phyloP scores from a whole-genome alignment of 129 eudicot species.

The Pulicaria dysenterica region DNA sequence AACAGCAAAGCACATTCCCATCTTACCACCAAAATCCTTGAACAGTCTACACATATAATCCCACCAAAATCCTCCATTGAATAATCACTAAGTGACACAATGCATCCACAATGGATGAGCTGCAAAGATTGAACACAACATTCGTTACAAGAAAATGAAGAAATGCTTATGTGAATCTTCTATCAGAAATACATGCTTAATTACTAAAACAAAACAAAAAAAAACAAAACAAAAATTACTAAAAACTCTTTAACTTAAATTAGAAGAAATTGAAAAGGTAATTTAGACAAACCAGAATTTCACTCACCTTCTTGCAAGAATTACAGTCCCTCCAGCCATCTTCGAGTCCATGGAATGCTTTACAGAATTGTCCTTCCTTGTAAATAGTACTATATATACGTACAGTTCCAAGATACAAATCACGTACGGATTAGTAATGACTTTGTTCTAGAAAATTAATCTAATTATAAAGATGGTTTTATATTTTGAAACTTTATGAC shows the following conservation, averaged over 20 bases:
- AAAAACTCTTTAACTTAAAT: no score
- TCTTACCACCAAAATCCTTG: constrained; percentile 44
- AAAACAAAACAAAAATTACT: no score
- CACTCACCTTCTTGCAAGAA: constrained; percentile 50
- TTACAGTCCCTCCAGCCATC: constrained; percentile 73
- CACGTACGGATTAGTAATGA: neutral
- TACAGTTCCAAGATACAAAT: constrained; percentile 12
- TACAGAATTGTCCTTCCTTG: constrained; percentile 60
- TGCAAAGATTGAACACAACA: constrained; percentile 32
- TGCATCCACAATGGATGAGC: constrained; percentile 66
- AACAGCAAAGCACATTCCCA: constrained; percentile 6
- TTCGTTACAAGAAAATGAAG: constrained; percentile 9
- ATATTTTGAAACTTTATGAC: neutral
- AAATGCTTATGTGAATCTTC: neutral
- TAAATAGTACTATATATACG: constrained; percentile 45
- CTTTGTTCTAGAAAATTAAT: neutral
- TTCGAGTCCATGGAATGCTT: constrained; percentile 47
- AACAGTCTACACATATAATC: constrained; percentile 56
- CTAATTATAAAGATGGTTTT: constrained; percentile 10
- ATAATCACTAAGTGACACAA: constrained; percentile 53
- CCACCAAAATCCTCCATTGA: constrained; percentile 58
- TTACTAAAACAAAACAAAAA: no score
- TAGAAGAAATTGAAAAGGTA: neutral
- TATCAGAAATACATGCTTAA: constrained; percentile 7
- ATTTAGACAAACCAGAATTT: neutral